Percentiles rank a stretch among this genome's conserved stretches.
Conservation (phyloP, 768 basidiomycete species). For the Tricholoma flavovirens region DNA sequence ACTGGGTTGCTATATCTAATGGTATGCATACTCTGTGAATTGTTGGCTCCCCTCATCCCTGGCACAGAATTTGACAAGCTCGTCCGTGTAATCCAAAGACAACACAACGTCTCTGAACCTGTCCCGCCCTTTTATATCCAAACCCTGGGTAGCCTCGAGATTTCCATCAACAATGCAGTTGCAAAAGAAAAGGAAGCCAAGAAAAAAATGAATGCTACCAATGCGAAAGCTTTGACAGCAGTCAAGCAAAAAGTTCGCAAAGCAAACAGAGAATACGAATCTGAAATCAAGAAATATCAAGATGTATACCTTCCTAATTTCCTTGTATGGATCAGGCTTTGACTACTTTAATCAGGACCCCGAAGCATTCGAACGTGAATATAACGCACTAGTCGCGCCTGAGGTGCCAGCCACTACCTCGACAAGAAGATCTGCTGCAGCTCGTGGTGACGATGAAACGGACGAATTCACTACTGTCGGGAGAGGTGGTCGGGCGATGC, state of each 20-base stretch:
- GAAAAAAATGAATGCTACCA: slow-evolving; percentile 95
- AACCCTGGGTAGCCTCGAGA: slow-evolving; percentile 69
- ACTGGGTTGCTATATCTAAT: slow-evolving; percentile 89
- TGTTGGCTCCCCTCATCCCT: slow-evolving; percentile 4
- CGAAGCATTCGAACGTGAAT: slow-evolving; percentile 79
- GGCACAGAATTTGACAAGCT: slow-evolving; percentile 92
- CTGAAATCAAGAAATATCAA: slow-evolving; percentile 71
- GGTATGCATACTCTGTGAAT: slow-evolving; percentile 44
- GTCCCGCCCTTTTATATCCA: slow-evolving; percentile 83
- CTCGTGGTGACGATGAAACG: slow-evolving; percentile 37
- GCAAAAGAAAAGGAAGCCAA: slow-evolving; percentile 87
- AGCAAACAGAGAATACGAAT: slow-evolving; percentile 82
- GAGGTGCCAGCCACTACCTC: slow-evolving; percentile 31
- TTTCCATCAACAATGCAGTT: slow-evolving; percentile 63
- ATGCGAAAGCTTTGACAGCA: slow-evolving; percentile 91
- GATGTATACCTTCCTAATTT: slow-evolving; percentile 37
- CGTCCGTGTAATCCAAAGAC: slow-evolving; percentile 80
- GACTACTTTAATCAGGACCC: slow-evolving; percentile 57
- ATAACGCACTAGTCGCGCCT: slow-evolving; percentile 46
- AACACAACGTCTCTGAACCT: slow-evolving; percentile 79
- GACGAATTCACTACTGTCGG: slow-evolving; percentile 90
- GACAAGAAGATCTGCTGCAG: slow-evolving; percentile 28
- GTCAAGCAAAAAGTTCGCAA: slow-evolving; percentile 98
- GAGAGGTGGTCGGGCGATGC: slow-evolving; percentile 79
- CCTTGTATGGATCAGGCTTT: background rate